Percentiles rank a stretch among this genome's conserved stretches.
phyloP scores from a whole-genome alignment of 2,329 filamentous ascomycete species.

The Ophiostoma sp. region DNA sequence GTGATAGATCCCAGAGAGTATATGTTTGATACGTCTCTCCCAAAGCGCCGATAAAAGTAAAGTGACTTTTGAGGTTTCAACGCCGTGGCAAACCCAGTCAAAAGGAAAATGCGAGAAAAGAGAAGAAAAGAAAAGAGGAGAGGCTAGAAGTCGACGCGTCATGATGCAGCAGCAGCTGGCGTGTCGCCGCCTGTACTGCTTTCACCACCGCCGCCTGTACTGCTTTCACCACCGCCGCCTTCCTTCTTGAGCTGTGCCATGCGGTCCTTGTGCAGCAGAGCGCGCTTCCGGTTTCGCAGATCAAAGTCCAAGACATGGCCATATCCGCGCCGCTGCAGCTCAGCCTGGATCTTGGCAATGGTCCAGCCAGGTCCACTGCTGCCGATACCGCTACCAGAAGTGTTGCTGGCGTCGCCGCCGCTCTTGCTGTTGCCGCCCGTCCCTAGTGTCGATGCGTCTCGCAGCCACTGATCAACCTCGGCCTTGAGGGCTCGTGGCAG shows the following conservation, averaged over 20 bases:
- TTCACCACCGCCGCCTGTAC: background rate
- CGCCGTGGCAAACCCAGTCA: background rate
- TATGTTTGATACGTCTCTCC: background rate
- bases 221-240: background rate
- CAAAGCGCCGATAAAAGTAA: background rate
- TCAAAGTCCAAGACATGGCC: slow-evolving; percentile 42
- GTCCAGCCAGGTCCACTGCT: slow-evolving; percentile 25
- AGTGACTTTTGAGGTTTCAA: background rate
- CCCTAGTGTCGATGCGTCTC: slow-evolving; percentile 30
- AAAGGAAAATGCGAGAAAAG: background rate
- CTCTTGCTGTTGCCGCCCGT: slow-evolving; percentile 10
- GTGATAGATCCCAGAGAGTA: slow-evolving; percentile 8
- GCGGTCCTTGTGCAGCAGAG: slow-evolving; percentile 35
- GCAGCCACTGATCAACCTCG: slow-evolving; percentile 41
- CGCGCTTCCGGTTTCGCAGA: slow-evolving; percentile 40
- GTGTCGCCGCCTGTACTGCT: background rate
- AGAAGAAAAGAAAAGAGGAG: background rate
- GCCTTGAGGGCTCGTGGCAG: slow-evolving; percentile 36
- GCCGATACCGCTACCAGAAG: background rate
- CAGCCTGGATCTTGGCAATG: slow-evolving; percentile 41
- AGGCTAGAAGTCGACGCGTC: background rate
- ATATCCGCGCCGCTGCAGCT: slow-evolving; percentile 39
- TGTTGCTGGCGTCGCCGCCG: background rate
- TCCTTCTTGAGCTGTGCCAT: slow-evolving; percentile 23
- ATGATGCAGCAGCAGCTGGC: background rate